These are phyloP conservation scores for Phlebiopsis gigantea DNA, from an alignment of 768 basidiomycete species.

Conservation along the genomic window DNA sequence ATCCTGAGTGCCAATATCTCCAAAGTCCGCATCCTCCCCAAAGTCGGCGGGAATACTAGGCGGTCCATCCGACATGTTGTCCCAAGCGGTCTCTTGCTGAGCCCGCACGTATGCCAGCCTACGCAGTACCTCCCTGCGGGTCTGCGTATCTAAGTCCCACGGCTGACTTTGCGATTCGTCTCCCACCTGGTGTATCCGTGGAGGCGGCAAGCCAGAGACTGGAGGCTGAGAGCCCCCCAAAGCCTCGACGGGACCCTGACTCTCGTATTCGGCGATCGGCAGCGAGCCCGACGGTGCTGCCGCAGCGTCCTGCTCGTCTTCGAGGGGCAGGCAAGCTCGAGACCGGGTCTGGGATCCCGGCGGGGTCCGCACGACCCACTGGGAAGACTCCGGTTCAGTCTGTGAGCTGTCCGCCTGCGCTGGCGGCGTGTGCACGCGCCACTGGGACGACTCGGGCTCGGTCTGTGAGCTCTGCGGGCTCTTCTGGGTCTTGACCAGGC, in stretches of 20 bases:
- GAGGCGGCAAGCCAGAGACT: neutral
- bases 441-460: conserved; percentile 9
- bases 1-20: neutral
- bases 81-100: neutral
- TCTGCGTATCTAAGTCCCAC: neutral
- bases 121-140: neutral
- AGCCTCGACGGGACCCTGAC: neutral
- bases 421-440: neutral
- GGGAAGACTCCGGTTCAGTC: conserved; percentile 5
- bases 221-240: neutral
- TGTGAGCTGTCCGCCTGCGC: neutral
- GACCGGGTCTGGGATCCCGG: neutral
- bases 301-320: neutral
- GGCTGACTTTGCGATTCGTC: neutral
- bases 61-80: neutral
- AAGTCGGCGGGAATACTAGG: conserved; percentile 3
- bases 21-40: neutral
- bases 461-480: conserved; percentile 3
- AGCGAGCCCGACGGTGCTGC: neutral
- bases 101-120: neutral
- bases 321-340: neutral
- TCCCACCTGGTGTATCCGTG: no score
- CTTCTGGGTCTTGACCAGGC: neutral
- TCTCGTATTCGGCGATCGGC: conserved; percentile 6
- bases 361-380: conserved; percentile 1